Evolutionary conservation across 805 yeast species (phyloP).

Genomic region (Yarrowia sp.): DNA sequence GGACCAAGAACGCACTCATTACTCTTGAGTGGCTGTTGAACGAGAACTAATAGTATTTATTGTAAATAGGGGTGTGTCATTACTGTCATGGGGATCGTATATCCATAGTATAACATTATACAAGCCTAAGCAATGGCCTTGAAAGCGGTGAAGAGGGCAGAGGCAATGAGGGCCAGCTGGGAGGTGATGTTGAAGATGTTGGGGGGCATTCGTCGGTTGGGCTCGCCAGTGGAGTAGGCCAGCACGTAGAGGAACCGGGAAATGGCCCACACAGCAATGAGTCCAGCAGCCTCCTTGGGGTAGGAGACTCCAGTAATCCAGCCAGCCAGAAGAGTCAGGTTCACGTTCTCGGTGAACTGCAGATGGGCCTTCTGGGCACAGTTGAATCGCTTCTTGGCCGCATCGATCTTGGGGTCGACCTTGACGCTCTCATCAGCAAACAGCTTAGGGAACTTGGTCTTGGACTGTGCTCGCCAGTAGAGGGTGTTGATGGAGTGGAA

Average conservation of each 20-base stretch:
- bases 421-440: slow-evolving; percentile 25
- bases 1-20: slow-evolving; percentile 47
- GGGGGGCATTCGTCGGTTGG: slow-evolving; percentile 26
- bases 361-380: slow-evolving; percentile 27
- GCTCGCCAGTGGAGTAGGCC: slow-evolving; percentile 26
- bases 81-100: neutral
- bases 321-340: slow-evolving; percentile 2
- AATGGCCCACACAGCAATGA: slow-evolving; percentile 24
- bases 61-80: slow-evolving; percentile 6
- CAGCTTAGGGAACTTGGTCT: slow-evolving; percentile 22
- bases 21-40: slow-evolving; percentile 37
- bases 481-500: slow-evolving; percentile 24
- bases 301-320: slow-evolving; percentile 13
- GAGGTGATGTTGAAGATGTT: slow-evolving; percentile 22
- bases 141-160: slow-evolving; percentile 15
- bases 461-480: slow-evolving; percentile 17
- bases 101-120: neutral
- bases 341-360: slow-evolving; percentile 26
- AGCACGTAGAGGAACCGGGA: slow-evolving; percentile 15
- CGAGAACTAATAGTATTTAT: slow-evolving; percentile 16
- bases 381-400: slow-evolving; percentile 25
- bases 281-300: slow-evolving; percentile 26
- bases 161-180: neutral
- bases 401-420: slow-evolving; percentile 23
- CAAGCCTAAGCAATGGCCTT: neutral